Evolutionary conservation across 2,329 filamentous ascomycete species (phyloP), one percentile per base, ranked within the genome.

Genomic region (Cordyceps sp.): DNA sequence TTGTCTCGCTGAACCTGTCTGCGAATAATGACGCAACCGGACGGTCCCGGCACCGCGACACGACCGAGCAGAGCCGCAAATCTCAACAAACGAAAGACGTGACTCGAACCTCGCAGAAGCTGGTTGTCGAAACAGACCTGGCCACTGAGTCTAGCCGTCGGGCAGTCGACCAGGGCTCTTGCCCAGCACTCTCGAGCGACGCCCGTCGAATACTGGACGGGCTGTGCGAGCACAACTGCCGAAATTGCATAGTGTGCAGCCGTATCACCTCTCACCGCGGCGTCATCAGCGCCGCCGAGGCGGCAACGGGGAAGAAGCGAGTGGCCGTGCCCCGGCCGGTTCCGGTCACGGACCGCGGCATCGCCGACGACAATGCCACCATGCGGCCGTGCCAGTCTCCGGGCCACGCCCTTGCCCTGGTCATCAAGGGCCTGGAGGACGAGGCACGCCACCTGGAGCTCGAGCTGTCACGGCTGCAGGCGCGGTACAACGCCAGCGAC

Each of bases 381-480:
- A 59, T 77, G 44, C 74, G 78, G 5, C 74, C 78, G 6, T 65
- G 76, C 1, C 76, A 82, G 45, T 59, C 72, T 2, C 83, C 83
- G 0, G 73, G 69, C 5, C 56, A 76, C 27, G 83, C 84, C 9
- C 69, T 93, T 17, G 78, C 80, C 7, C 71, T 76, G n/a, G 80
- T 93, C 16, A 76, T 93, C 50, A 90, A 92, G 54, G 69, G 74
- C 7, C 60, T 92, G 4, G 66, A 82, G 42, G 83, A 92, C 48
- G 85, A 93, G 51, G 67, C 86, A 28, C 65, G 67, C 10, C 81
- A 92, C 48, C 57, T 92, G 33, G 78, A 81, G 52, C 64, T 78
- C 41, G 66, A 78, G 44, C 66, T 85, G n/a, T 59, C 66, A 1
- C 53, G 64, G 22, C 66, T 72, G 36, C 70, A 78, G 43, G 61